These are phyloP conservation scores for Biscutella laevigata DNA, from an alignment of 441 rosid species.

Conservation along the genomic window DNA sequence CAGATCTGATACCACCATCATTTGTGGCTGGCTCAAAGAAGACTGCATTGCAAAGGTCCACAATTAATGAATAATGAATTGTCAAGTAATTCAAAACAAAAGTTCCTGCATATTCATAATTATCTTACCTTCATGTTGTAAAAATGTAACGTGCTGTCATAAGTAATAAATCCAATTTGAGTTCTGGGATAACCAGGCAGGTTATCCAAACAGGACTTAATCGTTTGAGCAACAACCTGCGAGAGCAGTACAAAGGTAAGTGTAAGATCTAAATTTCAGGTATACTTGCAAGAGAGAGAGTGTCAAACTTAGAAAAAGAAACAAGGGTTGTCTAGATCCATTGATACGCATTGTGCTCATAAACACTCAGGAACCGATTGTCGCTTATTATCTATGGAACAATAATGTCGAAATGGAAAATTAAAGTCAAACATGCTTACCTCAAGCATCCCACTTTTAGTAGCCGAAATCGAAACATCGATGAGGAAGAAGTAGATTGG, in stretches of 20 bases:
- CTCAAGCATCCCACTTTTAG: conserved; percentile 94
- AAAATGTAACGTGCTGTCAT: conserved; percentile 94
- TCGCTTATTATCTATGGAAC: neutral
- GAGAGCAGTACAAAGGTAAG: conserved; percentile 8
- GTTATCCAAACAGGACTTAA: conserved; percentile 86
- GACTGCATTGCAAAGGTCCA: conserved; percentile 57
- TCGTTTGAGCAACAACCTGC: conserved; percentile 91
- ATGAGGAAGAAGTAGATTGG: conserved; percentile 92
- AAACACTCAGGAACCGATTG: neutral
- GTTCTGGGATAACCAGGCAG: conserved; percentile 96
- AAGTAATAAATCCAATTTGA: conserved; percentile 96
- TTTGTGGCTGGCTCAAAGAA: conserved; percentile 93
- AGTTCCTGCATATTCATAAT: conserved; percentile 7
- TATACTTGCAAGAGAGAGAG: conserved; percentile 7
- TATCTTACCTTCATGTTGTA: conserved; percentile 90
- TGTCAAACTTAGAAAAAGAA: neutral
- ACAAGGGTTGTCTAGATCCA: neutral
- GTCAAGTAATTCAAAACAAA: conserved; percentile 9
- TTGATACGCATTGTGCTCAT: neutral
- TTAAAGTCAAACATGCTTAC: conserved; percentile 39
- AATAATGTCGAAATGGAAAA: neutral
- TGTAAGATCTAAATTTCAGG: neutral
- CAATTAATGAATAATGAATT: conserved; percentile 15
- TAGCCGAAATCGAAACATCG: conserved; percentile 83
- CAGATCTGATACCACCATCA: conserved; percentile 98